Base-by-base conservation (phyloP, 768 basidiomycete genomes). In the Termitomyces sp. region DNA sequence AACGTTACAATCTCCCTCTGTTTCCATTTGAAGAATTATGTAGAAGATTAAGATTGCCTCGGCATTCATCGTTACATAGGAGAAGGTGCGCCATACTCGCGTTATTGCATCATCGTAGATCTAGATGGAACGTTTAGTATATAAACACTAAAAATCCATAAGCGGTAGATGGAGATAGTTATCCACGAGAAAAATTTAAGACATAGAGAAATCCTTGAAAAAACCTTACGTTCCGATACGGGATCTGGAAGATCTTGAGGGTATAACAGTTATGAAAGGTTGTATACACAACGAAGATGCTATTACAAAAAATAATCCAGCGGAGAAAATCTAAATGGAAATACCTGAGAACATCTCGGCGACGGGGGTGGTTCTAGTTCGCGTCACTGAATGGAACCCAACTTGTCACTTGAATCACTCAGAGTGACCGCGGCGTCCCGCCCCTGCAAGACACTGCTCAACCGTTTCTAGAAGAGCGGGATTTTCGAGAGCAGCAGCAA, bases 401-500 rank as follows among this genome's bases (percentile, higher is more conserved):
- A n/a, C n/a, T n/a, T n/a, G n/a, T n/a, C n/a, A n/a, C n/a, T n/a
- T 27, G 17, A 44, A 46, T 60, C 56, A 67, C 40, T 58, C 65
- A 11, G 67, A 42, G 38, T 67, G 61, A 12, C 72, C 70, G 46
- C 70, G 62, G 23, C 70, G 69, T 37, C 68, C 72, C 5, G 69
- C 72, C 53, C 72, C 72, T 12, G 68, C 66, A 8, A 81, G 71
- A 45, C 77, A 75, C 57, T 87, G 86, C 69, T 98, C 95, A 10
- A 99, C 84, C 0, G 92, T 92, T 54, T 89, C 88, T 1, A 98
- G 69, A 5, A 99, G 80, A 29, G 88, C 82, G 2, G 85, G 81
- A 72, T 98, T 98, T 72, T 99, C 97, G 47, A 98, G 78, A 1
- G 97, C 97, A 11, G 97, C 97, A 25, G 95, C 95, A 2, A 98